Conservation (phyloP, 148 eudicot species). For the Linanthus parryae region DNA sequence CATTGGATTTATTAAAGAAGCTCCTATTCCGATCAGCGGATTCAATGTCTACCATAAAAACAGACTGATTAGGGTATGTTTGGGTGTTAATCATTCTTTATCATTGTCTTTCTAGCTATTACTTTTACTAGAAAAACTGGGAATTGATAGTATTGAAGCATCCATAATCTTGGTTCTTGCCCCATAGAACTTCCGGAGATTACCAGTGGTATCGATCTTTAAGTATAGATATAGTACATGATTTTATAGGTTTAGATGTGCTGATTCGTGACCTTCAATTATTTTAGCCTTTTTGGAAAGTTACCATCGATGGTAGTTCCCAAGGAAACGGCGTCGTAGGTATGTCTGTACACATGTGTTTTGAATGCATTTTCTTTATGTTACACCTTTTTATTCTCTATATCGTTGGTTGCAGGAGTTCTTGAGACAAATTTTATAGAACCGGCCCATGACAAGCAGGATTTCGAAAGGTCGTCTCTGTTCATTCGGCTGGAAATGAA, state of each 20-base stretch:
- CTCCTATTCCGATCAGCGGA: slow-evolving; percentile 73
- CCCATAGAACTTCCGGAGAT: too few relatives aligned
- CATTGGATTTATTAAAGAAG: slow-evolving; percentile 85
- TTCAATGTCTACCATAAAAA: slow-evolving; percentile 96
- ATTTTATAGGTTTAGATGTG: too few relatives aligned
- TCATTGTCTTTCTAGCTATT: too few relatives aligned
- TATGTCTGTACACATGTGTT: slow-evolving; percentile 26
- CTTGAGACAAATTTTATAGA: slow-evolving; percentile 97
- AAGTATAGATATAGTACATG: too few relatives aligned
- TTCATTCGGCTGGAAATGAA: slow-evolving; percentile 64
- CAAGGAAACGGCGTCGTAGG: slow-evolving; percentile 88
- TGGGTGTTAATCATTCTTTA: too few relatives aligned
- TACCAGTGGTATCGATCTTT: too few relatives aligned
- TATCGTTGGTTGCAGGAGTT: slow-evolving; percentile 46
- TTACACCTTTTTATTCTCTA: neutral
- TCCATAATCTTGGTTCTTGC: too few relatives aligned
- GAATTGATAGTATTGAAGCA: too few relatives aligned
- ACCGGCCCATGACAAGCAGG: slow-evolving; percentile 99
- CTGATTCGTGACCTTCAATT: too few relatives aligned
- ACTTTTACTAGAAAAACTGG: too few relatives aligned
- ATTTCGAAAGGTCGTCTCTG: slow-evolving; percentile 84
- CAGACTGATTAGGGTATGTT: slow-evolving; percentile 93
- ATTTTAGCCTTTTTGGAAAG: slow-evolving; percentile 95
- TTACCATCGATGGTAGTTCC: slow-evolving; percentile 77
- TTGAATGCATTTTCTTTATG: slow-evolving; percentile 2